phyloP scores from a whole-genome alignment of 805 yeast genomes.

The Saccharomyces kudriavzevii region DNA sequence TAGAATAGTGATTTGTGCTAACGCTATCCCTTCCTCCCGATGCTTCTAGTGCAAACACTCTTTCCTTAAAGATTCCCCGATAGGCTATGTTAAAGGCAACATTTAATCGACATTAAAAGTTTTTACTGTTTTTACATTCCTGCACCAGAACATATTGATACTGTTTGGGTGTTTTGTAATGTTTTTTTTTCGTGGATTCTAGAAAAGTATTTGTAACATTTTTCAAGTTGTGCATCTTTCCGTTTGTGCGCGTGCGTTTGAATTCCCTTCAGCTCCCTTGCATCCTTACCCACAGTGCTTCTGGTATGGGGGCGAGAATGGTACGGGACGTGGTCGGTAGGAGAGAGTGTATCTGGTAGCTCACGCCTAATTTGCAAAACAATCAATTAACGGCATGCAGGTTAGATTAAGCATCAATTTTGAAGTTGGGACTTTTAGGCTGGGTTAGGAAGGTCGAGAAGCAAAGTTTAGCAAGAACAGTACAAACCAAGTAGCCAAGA shows the following conservation, averaged over 20 bases:
- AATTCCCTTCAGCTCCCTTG: neutral
- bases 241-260: neutral
- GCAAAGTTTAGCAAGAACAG: slow-evolving; percentile 9
- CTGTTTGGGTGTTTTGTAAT: neutral
- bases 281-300: too few relatives aligned
- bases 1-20: neutral
- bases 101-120: neutral
- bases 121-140: neutral
- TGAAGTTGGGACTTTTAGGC: neutral
- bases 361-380: neutral
- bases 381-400: neutral
- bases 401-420: neutral
- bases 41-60: neutral
- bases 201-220: neutral
- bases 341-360: neutral
- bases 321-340: neutral
- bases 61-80: neutral
- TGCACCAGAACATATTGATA: neutral
- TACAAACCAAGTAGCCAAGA: slow-evolving; percentile 38
- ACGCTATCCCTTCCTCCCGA: neutral
- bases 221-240: neutral
- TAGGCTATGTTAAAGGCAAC: neutral
- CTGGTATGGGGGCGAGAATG: neutral
- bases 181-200: neutral
- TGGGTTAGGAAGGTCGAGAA: neutral